Conservation (phyloP, 306 rosid species). For the Oemleria cerasiformis region DNA sequence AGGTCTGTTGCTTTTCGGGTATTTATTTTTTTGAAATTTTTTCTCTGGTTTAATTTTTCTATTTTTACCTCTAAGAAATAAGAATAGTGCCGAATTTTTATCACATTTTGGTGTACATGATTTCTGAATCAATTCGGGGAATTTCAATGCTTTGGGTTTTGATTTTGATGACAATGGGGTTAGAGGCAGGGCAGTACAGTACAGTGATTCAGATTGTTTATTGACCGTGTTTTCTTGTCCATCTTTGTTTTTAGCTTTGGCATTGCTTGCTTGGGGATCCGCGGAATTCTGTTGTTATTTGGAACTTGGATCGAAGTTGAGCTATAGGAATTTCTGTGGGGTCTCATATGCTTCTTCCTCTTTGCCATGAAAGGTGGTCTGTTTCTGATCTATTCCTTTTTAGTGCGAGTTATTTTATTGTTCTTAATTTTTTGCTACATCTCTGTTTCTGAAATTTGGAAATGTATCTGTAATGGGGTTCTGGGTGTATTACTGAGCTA, state of each 20-base stretch:
- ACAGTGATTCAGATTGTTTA: constrained; percentile 7
- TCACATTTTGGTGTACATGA: constrained; percentile 25
- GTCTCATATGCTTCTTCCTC: constrained; percentile 8
- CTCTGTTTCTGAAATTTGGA: not conserved
- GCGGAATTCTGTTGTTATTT: constrained; percentile 9
- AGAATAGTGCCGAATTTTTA: not conserved
- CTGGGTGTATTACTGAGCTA: constrained; percentile 12
- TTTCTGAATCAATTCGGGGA: not conserved
- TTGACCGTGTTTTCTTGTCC: not conserved
- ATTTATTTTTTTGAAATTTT: not conserved
- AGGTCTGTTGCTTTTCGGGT: constrained; percentile 5
- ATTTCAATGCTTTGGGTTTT: not conserved
- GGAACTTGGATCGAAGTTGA: constrained; percentile 14
- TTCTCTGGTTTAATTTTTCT: not conserved
- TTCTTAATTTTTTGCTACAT: constrained; percentile 6
- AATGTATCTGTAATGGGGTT: not conserved
- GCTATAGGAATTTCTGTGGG: constrained; percentile 1
- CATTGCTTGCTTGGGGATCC: constrained; percentile 32
- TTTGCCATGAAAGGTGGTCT: not conserved
- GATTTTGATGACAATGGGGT: not conserved
- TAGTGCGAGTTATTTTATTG: constrained; percentile 11
- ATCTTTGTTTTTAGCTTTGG: constrained; percentile 29
- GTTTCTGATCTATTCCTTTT: constrained; percentile 20
- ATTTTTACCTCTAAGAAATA: too few species aligned
- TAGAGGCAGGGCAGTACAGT: constrained; percentile 4